phyloP scores from a whole-genome alignment of 2,329 filamentous ascomycete genomes.

The Aspergillaceae sp. region DNA sequence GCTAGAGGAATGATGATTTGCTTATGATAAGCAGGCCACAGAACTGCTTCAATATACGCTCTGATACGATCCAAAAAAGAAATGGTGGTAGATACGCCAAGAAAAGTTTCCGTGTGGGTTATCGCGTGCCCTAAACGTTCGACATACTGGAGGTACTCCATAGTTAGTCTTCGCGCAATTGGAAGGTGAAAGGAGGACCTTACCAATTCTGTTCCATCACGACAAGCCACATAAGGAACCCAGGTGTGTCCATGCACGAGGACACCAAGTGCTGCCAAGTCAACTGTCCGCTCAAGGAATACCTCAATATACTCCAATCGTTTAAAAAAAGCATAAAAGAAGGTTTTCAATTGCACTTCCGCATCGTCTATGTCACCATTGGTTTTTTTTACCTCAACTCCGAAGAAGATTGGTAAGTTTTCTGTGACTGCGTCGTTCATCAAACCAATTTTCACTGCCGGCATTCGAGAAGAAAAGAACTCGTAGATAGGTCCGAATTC shows the following conservation, averaged over 20 bases:
- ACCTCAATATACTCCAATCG: background rate
- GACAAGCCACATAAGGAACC: background rate
- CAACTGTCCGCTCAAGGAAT: background rate
- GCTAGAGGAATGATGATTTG: background rate
- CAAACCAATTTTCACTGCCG: background rate
- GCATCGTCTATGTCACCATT: background rate
- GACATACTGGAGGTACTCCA: background rate
- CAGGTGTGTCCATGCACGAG: background rate
- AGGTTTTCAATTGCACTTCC: background rate
- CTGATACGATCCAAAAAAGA: background rate
- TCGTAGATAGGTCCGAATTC: background rate
- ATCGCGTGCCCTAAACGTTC: background rate
- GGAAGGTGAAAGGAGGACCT: background rate
- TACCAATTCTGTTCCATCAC: background rate
- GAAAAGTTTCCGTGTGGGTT: background rate
- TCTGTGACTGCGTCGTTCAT: background rate
- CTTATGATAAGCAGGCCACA: background rate
- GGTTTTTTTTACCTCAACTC: background rate
- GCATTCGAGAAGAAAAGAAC: background rate
- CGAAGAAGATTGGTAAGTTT: background rate
- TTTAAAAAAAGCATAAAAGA: background rate
- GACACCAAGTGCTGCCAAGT: background rate
- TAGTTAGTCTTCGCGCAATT: background rate
- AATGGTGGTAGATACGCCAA: background rate
- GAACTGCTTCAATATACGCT: background rate